Conservation (phyloP, 1,139 yeast genomes). For the Blastobotrys persicus region DNA sequence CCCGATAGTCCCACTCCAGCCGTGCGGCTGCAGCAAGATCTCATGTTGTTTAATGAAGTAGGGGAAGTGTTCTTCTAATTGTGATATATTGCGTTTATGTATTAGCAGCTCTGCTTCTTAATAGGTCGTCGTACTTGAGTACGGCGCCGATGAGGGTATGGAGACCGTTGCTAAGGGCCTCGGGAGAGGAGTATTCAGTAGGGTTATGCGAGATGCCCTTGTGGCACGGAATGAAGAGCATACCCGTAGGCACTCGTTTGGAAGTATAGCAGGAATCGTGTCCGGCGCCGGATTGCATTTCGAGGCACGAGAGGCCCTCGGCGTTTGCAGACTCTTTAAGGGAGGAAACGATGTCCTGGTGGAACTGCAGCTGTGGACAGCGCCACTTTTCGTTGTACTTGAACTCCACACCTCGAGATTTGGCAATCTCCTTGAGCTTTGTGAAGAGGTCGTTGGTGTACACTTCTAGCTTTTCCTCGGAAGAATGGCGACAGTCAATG, state of each 20-base stretch:
- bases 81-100: no score
- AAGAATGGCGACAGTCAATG: constrained; percentile 48
- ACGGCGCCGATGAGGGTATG: constrained; percentile 58
- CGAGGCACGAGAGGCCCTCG: constrained; percentile 47
- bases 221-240: constrained; percentile 70
- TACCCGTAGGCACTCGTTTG: constrained; percentile 60
- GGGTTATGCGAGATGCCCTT: constrained; percentile 74
- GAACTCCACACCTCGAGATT: constrained; percentile 41
- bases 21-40: no score
- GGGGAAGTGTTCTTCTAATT: no score
- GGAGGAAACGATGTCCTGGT: constrained; percentile 45
- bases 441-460: constrained; percentile 43
- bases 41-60: no score
- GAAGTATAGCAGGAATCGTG: constrained; percentile 68
- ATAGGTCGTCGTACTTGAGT: constrained; percentile 48
- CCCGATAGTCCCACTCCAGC: no score
- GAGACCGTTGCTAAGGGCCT: constrained; percentile 59
- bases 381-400: constrained; percentile 42
- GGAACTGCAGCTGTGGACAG: constrained; percentile 57
- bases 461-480: constrained; percentile 45
- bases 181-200: constrained; percentile 61
- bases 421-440: constrained; percentile 43
- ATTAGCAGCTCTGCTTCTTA: constrained; percentile 9
- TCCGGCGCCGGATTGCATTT: constrained; percentile 67
- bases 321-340: constrained; percentile 52